Percentiles rank a stretch among this genome's conserved stretches.
Evolutionary conservation across 2,329 filamentous ascomycete genomes (phyloP).

Genomic region (Diaporthe helianthi): DNA sequence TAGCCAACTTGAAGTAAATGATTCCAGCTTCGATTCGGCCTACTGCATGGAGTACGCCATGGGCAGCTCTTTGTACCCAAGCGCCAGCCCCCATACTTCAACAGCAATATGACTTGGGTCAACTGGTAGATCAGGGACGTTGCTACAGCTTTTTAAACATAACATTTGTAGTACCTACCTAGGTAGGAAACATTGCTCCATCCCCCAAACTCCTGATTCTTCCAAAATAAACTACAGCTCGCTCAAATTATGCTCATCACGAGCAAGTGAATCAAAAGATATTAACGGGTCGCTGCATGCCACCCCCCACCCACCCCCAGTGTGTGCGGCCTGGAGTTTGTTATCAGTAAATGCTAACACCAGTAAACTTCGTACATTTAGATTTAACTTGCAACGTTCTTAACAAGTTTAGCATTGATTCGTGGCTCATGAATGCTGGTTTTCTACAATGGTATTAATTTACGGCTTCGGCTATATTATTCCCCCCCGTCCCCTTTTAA

Average conservation of each 20-base stretch:
- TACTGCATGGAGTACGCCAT: neutral
- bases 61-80: neutral
- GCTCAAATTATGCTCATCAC: neutral
- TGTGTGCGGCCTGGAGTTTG: neutral
- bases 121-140: neutral
- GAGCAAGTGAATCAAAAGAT: neutral
- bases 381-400: fast-evolving
- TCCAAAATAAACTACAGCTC: neutral
- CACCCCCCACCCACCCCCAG: neutral
- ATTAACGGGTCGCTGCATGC: neutral
- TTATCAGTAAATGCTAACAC: neutral
- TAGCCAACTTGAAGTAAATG: neutral
- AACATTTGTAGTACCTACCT: neutral
- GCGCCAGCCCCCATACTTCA: too few relatives aligned
- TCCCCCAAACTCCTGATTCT: neutral
- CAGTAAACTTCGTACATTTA: too few relatives aligned
- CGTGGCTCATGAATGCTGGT: neutral
- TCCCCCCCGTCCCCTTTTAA: too few relatives aligned
- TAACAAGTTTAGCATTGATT: neutral
- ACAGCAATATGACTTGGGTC: too few relatives aligned
- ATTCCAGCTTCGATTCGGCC: neutral
- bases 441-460: too few relatives aligned
- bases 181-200: neutral
- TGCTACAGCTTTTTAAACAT: neutral
- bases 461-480: too few relatives aligned